Conservation (phyloP, 192 early-diverging fungal species). For the Coemansia aciculifera region DNA sequence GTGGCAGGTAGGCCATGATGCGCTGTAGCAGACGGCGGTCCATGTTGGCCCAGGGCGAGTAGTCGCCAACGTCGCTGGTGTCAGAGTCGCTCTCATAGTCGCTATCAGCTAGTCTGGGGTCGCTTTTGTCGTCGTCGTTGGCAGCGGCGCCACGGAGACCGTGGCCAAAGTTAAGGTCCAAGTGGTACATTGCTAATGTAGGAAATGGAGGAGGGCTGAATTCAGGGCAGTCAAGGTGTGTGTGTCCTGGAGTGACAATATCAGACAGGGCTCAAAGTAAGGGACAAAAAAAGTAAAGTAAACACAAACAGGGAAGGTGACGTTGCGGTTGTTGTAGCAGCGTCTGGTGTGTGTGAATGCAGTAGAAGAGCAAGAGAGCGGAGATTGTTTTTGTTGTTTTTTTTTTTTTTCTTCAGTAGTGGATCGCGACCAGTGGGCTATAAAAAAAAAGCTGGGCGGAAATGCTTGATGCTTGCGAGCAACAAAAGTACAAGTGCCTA, state of each 20-base stretch:
- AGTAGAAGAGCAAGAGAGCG: background rate
- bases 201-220: background rate
- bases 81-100: slow-evolving; percentile 42
- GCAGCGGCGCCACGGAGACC: slow-evolving; percentile 10
- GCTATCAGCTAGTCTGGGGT: slow-evolving; percentile 11
- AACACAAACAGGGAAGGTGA: slow-evolving; percentile 2
- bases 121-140: slow-evolving; percentile 15
- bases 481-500: background rate
- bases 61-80: slow-evolving; percentile 14
- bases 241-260: background rate
- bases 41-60: slow-evolving; percentile 27
- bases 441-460: background rate
- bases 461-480: background rate
- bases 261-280: slow-evolving; percentile 1
- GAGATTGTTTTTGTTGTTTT: slow-evolving; percentile 4
- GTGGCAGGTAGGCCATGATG: slow-evolving; percentile 33
- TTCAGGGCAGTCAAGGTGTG: background rate
- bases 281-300: background rate
- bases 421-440: background rate
- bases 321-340: background rate
- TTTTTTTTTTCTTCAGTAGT: slow-evolving; percentile 5
- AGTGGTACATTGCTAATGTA: slow-evolving; percentile 23
- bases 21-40: slow-evolving; percentile 44
- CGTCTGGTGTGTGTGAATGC: background rate
- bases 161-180: slow-evolving; percentile 41